phyloP scores from a whole-genome alignment of 2,329 filamentous ascomycete species.

The Cercospora nicotianae region DNA sequence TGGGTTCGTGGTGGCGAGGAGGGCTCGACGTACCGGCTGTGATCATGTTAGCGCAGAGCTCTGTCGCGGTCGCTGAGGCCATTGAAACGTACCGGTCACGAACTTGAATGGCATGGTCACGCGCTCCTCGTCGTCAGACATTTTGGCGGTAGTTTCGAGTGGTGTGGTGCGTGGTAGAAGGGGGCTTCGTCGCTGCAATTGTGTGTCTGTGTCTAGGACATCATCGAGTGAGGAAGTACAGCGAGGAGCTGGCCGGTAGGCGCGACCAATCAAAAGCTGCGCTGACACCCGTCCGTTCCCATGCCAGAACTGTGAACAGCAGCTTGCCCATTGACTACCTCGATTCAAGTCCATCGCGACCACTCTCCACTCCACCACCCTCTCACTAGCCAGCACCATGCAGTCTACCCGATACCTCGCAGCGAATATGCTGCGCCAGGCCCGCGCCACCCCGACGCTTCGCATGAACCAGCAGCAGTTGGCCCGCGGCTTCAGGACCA shows the following conservation, averaged over 20 bases:
- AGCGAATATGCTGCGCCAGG: constrained; percentile 41
- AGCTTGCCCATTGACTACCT: neutral
- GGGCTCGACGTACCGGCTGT: constrained; percentile 37
- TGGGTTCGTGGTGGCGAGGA: neutral
- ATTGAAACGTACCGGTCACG: constrained; percentile 78
- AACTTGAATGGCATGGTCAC: constrained; percentile 99
- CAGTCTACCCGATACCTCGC: constrained; percentile 45
- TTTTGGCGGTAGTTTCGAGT: constrained; percentile 57
- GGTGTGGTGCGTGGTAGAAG: constrained; percentile 14
- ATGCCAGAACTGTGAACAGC: constrained; percentile 1
- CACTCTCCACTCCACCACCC: constrained; percentile 35
- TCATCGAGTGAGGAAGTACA: constrained; percentile 19
- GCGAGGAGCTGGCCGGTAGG: constrained; percentile 11
- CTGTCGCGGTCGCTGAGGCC: neutral
- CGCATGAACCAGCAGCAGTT: constrained; percentile 33
- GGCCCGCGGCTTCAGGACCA: constrained; percentile 33
- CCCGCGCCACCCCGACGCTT: constrained; percentile 41
- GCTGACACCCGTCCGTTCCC: neutral
- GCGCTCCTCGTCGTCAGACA: constrained; percentile 85
- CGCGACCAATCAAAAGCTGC: constrained; percentile 6
- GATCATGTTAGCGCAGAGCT: constrained; percentile 27
- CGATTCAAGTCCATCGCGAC: neutral
- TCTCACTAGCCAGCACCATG: constrained; percentile 34
- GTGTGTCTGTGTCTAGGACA: constrained; percentile 18
- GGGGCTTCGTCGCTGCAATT: constrained; percentile 26